Percentiles rank a stretch among this genome's conserved stretches.
phyloP scores from a whole-genome alignment of 768 basidiomycete species.

The Pholiota molesta region DNA sequence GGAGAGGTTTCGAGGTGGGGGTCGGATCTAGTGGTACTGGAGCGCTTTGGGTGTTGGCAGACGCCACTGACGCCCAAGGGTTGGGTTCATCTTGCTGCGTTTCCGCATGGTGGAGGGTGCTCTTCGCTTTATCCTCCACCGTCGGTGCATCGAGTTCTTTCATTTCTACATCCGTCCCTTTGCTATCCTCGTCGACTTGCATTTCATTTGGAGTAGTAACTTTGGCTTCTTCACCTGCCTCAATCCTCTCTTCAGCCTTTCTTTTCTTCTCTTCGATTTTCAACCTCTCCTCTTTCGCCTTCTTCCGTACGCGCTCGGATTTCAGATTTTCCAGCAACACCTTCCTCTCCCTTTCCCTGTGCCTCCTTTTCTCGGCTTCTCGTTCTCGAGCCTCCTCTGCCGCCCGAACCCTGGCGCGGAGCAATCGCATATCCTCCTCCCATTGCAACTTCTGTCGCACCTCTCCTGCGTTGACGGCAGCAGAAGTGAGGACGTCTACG shows the following conservation, averaged over 20 bases:
- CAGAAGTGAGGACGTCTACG: slow-evolving; percentile 66
- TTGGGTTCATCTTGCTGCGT: neutral
- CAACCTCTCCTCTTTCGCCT: neutral
- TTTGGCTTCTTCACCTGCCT: neutral
- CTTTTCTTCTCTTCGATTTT: neutral
- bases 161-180: neutral
- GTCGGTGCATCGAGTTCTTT: neutral
- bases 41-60: neutral
- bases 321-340: neutral
- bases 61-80: neutral
- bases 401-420: slow-evolving; percentile 11
- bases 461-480: slow-evolving; percentile 71
- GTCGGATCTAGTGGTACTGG: neutral
- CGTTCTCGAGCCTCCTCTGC: slow-evolving; percentile 2
- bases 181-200: neutral
- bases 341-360: slow-evolving; percentile 4
- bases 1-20: slow-evolving; percentile 1
- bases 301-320: neutral
- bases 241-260: neutral
- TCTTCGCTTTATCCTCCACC: neutral
- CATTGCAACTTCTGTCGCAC: slow-evolving; percentile 14
- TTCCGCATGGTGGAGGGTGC: neutral
- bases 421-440: slow-evolving; percentile 15
- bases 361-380: slow-evolving; percentile 21
- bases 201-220: neutral